Conservation (phyloP, 768 basidiomycete species). For the Boletus sp. region DNA sequence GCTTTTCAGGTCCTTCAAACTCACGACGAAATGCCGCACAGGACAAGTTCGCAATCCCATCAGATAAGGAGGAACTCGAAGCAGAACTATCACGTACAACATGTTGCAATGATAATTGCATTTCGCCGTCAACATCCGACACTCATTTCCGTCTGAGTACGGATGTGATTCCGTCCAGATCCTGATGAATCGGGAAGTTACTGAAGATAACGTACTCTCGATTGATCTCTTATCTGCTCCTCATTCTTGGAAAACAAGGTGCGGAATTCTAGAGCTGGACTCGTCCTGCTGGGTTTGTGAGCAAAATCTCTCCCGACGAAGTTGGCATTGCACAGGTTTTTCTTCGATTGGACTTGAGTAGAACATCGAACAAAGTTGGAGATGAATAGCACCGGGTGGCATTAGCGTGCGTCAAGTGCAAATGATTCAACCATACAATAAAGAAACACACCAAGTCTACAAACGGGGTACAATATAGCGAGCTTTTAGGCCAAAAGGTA, state of each 20-base stretch:
- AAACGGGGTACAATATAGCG: background rate
- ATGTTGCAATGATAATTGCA: background rate
- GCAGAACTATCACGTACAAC: background rate
- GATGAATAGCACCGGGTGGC: background rate
- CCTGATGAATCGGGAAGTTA: background rate
- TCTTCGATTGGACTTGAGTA: background rate
- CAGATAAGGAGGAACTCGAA: background rate
- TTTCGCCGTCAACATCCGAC: background rate
- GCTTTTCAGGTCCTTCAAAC: too few species aligned
- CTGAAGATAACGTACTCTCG: background rate
- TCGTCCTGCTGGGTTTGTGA: background rate
- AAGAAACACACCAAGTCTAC: background rate
- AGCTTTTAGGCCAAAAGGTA: background rate
- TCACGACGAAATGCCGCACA: too few species aligned
- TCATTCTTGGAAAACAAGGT: background rate
- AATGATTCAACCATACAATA: background rate
- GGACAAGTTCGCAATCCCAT: background rate
- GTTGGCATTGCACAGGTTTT: background rate
- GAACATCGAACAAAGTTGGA: background rate
- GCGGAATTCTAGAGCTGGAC: too few species aligned
- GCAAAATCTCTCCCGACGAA: background rate
- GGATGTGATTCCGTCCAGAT: background rate
- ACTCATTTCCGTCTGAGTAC: background rate
- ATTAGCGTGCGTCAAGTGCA: background rate
- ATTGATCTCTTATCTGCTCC: background rate